These are phyloP conservation scores for Inonotus obliquus DNA, from an alignment of 1,284 basidiomycete species.

Conservation along the genomic window DNA sequence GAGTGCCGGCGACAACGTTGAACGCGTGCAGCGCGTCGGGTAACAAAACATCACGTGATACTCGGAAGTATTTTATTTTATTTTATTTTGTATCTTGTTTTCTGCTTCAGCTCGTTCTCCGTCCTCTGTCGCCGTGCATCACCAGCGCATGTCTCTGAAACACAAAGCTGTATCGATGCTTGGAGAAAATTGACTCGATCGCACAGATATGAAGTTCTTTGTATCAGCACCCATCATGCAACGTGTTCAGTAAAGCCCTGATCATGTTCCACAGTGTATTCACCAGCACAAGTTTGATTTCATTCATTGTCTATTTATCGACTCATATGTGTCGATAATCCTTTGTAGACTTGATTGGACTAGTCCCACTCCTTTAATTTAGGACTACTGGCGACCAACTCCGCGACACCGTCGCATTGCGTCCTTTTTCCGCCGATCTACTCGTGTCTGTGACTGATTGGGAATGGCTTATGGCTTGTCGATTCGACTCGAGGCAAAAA, in stretches of 20 bases:
- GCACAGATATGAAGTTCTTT: neutral
- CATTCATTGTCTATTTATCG: neutral
- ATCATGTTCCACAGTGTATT: neutral
- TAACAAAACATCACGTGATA: neutral
- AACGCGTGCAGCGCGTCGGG: neutral
- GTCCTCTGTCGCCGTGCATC: neutral
- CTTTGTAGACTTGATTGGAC: neutral
- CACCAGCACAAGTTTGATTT: neutral
- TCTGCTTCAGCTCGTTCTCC: neutral
- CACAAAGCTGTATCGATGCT: neutral
- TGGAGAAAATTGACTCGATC: neutral
- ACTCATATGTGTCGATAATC: neutral
- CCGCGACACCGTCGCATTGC: no score
- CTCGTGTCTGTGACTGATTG: no score
- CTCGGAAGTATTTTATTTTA: neutral
- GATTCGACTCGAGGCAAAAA: no score
- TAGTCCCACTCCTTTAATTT: neutral
- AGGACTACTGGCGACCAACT: neutral
- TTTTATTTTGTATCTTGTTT: neutral
- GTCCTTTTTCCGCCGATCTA: no score
- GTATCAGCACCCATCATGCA: neutral
- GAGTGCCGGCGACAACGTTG: neutral
- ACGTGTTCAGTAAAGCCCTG: neutral
- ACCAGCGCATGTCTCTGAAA: neutral
- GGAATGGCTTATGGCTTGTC: no score